Evolutionary conservation across 305 asterid genomes (phyloP).

Genomic region (Fraxinus angustifolia): DNA sequence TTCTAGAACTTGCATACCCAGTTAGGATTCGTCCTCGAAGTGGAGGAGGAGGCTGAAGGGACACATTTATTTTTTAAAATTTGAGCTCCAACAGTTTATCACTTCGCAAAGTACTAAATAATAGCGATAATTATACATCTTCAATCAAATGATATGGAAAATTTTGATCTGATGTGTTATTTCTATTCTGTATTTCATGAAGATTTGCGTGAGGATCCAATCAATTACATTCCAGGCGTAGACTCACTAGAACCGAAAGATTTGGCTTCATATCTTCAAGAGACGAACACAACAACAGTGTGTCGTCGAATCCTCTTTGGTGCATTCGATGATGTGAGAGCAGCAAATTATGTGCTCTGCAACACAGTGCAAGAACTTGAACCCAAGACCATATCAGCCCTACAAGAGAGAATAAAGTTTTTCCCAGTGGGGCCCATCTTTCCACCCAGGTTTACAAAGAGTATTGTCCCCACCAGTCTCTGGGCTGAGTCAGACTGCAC

Average conservation of each 20-base stretch:
- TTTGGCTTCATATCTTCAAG: slow-evolving; percentile 42
- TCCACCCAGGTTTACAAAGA: slow-evolving; percentile 26
- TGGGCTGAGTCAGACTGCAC: slow-evolving; percentile 43
- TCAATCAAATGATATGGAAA: background rate
- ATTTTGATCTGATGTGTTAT: background rate
- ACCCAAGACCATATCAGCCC: slow-evolving; percentile 25
- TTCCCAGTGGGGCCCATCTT: slow-evolving; percentile 37
- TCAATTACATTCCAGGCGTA: slow-evolving; percentile 41
- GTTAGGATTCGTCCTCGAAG: background rate
- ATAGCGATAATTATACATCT: background rate
- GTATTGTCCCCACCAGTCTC: slow-evolving; percentile 29
- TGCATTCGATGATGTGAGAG: slow-evolving; percentile 36
- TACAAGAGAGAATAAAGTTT: slow-evolving; percentile 22
- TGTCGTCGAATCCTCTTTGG: slow-evolving; percentile 35
- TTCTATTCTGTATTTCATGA: background rate
- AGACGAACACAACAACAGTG: slow-evolving; percentile 28
- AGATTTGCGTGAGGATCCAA: slow-evolving; percentile 35
- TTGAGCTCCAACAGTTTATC: background rate
- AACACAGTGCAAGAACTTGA: slow-evolving; percentile 42
- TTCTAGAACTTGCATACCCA: background rate
- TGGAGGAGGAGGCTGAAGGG: background rate
- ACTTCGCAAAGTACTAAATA: background rate
- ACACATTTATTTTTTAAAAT: background rate
- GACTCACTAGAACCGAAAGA: slow-evolving; percentile 32
- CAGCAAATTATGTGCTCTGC: slow-evolving; percentile 39